Percentiles rank a stretch among this genome's conserved stretches.
phyloP scores from a whole-genome alignment of 345 rosid genomes.

The Populus tremula region DNA sequence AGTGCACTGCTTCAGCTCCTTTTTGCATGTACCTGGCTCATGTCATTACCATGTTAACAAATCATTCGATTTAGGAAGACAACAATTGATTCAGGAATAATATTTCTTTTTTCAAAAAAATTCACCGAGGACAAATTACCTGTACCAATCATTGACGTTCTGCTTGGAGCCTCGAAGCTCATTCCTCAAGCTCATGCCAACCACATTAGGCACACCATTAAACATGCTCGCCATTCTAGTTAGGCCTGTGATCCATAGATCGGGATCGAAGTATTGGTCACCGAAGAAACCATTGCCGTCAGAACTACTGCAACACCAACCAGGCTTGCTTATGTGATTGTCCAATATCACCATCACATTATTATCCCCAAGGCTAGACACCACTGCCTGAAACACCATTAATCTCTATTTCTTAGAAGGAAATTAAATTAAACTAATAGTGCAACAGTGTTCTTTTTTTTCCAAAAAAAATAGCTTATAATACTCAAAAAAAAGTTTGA shows the following conservation, averaged over 20 bases:
- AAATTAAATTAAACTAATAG: background rate
- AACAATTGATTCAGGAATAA: background rate
- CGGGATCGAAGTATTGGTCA: conserved; percentile 70
- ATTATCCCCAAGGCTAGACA: conserved; percentile 63
- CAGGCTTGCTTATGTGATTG: conserved; percentile 88
- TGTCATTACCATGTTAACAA: background rate
- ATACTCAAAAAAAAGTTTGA: no score
- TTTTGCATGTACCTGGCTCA: conserved; percentile 62
- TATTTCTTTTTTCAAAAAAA: background rate
- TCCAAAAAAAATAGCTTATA: no score
- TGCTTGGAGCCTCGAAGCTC: conserved; percentile 89
- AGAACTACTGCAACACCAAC: conserved; percentile 77
- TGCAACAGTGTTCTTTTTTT: background rate
- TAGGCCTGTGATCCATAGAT: conserved; percentile 63
- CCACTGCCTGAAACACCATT: conserved; percentile 56
- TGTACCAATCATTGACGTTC: conserved; percentile 80
- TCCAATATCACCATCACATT: conserved; percentile 83
- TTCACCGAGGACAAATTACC: conserved; percentile 31
- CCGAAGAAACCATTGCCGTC: conserved; percentile 99
- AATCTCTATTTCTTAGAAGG: background rate
- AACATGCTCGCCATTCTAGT: conserved; percentile 68
- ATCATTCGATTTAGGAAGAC: background rate
- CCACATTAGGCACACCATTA: conserved; percentile 53
- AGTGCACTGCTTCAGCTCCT: conserved; percentile 91
- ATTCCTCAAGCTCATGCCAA: conserved; percentile 94